Conservation (phyloP, 2,329 filamentous ascomycete genomes). For the Apiospora arundinis region DNA sequence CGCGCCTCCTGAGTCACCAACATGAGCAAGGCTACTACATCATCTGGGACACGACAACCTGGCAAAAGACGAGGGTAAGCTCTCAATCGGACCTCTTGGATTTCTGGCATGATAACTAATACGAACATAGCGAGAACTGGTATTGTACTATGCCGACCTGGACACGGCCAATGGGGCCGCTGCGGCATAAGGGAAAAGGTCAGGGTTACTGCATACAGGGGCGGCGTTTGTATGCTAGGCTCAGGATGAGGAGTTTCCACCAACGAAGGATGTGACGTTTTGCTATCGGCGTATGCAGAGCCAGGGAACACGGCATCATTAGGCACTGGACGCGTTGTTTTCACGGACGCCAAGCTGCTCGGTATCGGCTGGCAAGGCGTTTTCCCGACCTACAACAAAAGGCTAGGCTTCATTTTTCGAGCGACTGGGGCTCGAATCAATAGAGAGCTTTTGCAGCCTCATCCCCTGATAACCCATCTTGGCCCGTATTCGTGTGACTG, state of each 20-base stretch:
- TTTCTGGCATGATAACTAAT: slow-evolving; percentile 3
- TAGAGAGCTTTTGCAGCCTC: slow-evolving; percentile 12
- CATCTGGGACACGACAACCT: slow-evolving; percentile 67
- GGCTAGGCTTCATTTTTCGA: slow-evolving; percentile 19
- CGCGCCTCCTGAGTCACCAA: slow-evolving; percentile 62
- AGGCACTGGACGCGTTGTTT: slow-evolving; percentile 19
- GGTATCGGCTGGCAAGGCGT: slow-evolving; percentile 17
- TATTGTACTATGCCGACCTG: slow-evolving; percentile 66
- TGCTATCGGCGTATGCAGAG: slow-evolving; percentile 20
- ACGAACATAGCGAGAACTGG: slow-evolving; percentile 60
- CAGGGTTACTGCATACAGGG: background rate
- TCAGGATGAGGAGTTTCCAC: background rate
- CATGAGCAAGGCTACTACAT: slow-evolving; percentile 72
- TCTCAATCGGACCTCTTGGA: slow-evolving; percentile 29
- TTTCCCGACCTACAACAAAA: slow-evolving; percentile 12
- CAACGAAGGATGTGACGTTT: slow-evolving; percentile 19
- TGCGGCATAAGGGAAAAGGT: background rate
- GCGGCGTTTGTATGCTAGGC: background rate
- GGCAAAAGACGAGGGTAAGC: slow-evolving; percentile 66
- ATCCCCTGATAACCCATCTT: background rate
- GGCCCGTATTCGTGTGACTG: background rate
- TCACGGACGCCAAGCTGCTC: slow-evolving; percentile 17
- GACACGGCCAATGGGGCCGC: slow-evolving; percentile 43
- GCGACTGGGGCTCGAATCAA: slow-evolving; percentile 12
- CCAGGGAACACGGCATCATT: slow-evolving; percentile 20